Percentiles rank a stretch among this genome's conserved stretches.
Conservation (phyloP, 345 rosid species). For the Eucalyptus cladocalyx region DNA sequence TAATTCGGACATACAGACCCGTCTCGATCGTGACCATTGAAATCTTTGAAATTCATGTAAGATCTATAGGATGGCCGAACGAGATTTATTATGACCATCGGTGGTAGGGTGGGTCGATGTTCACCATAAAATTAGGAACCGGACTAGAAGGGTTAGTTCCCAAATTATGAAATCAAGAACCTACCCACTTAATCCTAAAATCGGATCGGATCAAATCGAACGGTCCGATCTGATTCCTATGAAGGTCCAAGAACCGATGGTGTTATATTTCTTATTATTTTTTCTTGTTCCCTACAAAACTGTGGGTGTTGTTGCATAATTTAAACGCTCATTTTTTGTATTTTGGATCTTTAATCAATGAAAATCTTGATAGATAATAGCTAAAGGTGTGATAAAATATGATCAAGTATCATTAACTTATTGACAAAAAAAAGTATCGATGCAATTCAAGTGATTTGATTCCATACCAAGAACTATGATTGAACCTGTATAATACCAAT, state of each 20-base stretch:
- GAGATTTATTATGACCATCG: not conserved
- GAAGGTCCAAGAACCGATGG: too few species aligned
- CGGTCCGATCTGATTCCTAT: fast-evolving
- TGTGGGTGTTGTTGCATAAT: not conserved
- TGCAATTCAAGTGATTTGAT: too few species aligned
- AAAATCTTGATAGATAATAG: too few species aligned
- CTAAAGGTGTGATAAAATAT: not conserved
- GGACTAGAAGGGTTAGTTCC: fast-evolving
- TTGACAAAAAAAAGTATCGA: too few species aligned
- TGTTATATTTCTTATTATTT: too few species aligned
- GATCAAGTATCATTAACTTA: not conserved
- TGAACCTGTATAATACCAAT: too few species aligned
- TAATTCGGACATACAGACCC: not conserved
- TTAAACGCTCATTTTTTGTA: not conserved
- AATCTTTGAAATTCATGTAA: not conserved
- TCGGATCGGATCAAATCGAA: fast-evolving
- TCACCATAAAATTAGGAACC: not conserved
- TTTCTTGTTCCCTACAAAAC: too few species aligned
- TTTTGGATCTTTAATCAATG: not conserved
- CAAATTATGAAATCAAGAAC: fast-evolving
- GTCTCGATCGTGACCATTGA: not conserved
- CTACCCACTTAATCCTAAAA: too few species aligned
- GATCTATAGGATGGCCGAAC: not conserved
- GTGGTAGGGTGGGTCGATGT: fast-evolving
- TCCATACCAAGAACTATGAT: fast-evolving